These are phyloP conservation scores for Sechiopsis laciniata DNA, from an alignment of 306 rosid genomes.

Conservation along the genomic window DNA sequence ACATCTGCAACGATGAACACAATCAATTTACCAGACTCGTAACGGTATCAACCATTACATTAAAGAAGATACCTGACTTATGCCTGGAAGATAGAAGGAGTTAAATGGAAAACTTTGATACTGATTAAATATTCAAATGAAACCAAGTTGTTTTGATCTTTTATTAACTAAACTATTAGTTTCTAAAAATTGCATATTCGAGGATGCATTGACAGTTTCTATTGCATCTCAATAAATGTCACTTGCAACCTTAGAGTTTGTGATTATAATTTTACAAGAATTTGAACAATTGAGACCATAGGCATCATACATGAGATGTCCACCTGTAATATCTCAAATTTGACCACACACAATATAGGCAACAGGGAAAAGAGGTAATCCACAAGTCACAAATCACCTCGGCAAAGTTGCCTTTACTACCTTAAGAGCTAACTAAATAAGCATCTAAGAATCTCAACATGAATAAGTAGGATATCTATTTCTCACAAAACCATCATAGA, in stretches of 20 bases:
- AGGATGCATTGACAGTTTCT: too few species aligned
- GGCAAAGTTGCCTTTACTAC: conserved; percentile 52
- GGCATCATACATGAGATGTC: not conserved
- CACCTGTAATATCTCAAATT: not conserved
- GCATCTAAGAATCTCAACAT: not conserved
- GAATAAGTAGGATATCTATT: too few species aligned
- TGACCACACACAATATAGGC: conserved; percentile 30
- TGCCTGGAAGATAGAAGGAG: conserved; percentile 21
- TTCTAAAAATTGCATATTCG: too few species aligned
- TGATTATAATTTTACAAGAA: not conserved
- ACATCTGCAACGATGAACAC: conserved; percentile 41
- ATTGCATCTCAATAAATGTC: too few species aligned
- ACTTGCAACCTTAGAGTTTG: too few species aligned
- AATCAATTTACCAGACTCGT: conserved; percentile 34
- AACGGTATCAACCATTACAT: conserved; percentile 33
- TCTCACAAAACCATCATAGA: not conserved
- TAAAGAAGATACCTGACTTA: conserved; percentile 29
- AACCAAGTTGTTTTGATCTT: not conserved
- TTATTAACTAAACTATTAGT: too few species aligned
- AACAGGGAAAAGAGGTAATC: conserved; percentile 69
- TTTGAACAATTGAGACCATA: conserved; percentile 19
- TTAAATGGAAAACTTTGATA: too few species aligned
- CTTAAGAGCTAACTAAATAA: not conserved
- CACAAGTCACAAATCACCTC: conserved; percentile 31
- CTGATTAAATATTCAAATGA: too few species aligned